phyloP scores from a whole-genome alignment of 148 eudicot genomes.

The Euryodendron excelsum region DNA sequence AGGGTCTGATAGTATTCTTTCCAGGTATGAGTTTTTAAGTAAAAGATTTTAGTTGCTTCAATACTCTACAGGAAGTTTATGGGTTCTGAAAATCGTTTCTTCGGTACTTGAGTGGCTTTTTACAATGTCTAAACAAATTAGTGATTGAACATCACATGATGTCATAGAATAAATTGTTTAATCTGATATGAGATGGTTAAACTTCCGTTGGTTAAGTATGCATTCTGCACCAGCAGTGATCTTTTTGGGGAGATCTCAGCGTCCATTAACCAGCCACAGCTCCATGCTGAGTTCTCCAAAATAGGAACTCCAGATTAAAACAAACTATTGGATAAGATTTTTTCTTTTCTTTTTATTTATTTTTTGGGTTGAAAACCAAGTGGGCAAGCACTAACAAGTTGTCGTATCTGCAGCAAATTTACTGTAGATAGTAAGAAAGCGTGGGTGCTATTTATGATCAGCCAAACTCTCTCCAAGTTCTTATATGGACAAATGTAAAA shows the following conservation, averaged over 20 bases:
- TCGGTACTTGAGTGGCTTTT: neutral
- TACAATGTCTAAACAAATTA: neutral
- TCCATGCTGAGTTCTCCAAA: neutral
- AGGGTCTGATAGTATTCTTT: constrained; percentile 86
- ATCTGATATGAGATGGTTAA: neutral
- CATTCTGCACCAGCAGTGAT: neutral
- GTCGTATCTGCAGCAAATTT: neutral
- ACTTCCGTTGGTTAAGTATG: neutral
- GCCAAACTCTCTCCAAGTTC: neutral
- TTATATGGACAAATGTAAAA: too few relatives aligned
- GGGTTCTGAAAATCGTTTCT: neutral
- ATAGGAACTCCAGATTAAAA: neutral
- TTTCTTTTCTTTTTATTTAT: too few relatives aligned
- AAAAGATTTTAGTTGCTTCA: neutral
- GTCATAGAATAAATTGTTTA: neutral
- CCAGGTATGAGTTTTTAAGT: constrained; percentile 52
- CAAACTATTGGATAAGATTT: neutral
- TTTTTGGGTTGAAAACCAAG: neutral
- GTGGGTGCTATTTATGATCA: neutral
- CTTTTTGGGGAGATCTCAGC: neutral
- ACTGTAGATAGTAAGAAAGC: neutral
- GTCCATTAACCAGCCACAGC: neutral
- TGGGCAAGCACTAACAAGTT: neutral
- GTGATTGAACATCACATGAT: neutral
- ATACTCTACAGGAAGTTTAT: neutral